Percentiles rank a stretch among this genome's conserved stretches.
Conservation (phyloP, 2,329 filamentous ascomycete genomes). For the Clarireedia monteithiana region DNA sequence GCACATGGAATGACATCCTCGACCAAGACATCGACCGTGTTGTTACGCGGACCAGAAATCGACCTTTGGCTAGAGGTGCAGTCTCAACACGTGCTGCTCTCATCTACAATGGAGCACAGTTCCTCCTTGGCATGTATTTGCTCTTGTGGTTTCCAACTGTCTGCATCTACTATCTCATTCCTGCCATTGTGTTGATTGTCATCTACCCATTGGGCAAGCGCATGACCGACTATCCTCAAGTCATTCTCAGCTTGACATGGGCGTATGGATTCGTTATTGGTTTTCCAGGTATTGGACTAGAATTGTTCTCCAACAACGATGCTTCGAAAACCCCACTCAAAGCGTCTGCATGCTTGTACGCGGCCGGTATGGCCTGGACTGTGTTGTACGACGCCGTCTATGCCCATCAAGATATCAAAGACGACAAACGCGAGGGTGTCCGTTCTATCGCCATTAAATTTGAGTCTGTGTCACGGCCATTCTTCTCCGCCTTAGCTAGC, state of each 20-base stretch:
- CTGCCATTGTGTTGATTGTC: background rate
- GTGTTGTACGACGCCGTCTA: slow-evolving; percentile 10
- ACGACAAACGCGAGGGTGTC: slow-evolving; percentile 9
- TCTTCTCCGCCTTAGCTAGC: background rate
- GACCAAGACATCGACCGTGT: background rate
- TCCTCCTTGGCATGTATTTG: background rate
- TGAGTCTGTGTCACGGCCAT: background rate
- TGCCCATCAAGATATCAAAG: slow-evolving; percentile 8
- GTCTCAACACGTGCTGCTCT: background rate
- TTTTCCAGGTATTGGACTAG: background rate
- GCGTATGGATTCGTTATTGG: slow-evolving; percentile 1
- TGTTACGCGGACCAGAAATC: background rate
- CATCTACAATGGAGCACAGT: background rate
- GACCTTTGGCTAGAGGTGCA: background rate
- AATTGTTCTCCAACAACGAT: background rate
- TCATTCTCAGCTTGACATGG: slow-evolving; percentile 8
- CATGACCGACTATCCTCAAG: slow-evolving; percentile 9
- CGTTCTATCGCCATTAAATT: slow-evolving; percentile 2
- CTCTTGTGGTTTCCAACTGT: background rate
- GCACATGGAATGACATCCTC: slow-evolving; percentile 3
- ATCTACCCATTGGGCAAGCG: slow-evolving; percentile 9
- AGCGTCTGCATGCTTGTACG: background rate
- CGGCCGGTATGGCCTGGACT: slow-evolving; percentile 3
- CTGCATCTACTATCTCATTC: background rate
- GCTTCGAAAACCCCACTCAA: background rate